A percentile compares a stretch with the other conserved stretches of the same genome.
Conservation (phyloP, 495 filamentous ascomycete species). For the Pyrenula massariospora region DNA sequence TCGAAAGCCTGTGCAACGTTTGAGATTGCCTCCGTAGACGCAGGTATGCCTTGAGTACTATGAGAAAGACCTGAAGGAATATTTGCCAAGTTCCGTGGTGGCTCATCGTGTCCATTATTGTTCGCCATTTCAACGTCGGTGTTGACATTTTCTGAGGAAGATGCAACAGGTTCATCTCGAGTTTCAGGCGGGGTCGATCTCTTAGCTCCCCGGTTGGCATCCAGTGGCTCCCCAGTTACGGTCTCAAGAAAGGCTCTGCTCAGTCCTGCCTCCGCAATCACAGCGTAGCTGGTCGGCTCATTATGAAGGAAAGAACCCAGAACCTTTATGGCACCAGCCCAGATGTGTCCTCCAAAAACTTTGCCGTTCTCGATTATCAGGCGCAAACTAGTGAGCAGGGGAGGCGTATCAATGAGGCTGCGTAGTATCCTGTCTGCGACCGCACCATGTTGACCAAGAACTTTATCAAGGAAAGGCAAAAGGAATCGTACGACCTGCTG, state of each 20-base stretch:
- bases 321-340: constrained; percentile 84
- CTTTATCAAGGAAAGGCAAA: constrained; percentile 90
- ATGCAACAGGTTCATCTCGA: constrained; percentile 4
- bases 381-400: constrained; percentile 63
- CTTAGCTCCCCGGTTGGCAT: constrained; percentile 18
- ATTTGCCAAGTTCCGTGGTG: not conserved
- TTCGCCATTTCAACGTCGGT: not conserved
- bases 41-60: constrained; percentile 58
- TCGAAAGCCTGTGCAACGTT: constrained; percentile 80
- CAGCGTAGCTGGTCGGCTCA: constrained; percentile 92
- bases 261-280: constrained; percentile 87
- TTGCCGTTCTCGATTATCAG: constrained; percentile 67
- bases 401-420: constrained; percentile 89
- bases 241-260: constrained; percentile 73
- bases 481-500: constrained; percentile 88
- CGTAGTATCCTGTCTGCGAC: constrained; percentile 81
- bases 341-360: constrained; percentile 80
- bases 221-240: constrained; percentile 45
- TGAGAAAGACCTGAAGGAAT: not conserved
- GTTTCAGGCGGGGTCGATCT: constrained; percentile 14
- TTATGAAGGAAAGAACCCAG: constrained; percentile 96
- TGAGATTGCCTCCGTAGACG: constrained; percentile 73
- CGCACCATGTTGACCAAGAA: constrained; percentile 76
- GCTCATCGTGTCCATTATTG: not conserved
- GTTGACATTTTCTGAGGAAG: constrained; percentile 5